Base-by-base conservation (phyloP, 2,329 filamentous ascomycete species). In the Coniochaeta ligniaria region DNA sequence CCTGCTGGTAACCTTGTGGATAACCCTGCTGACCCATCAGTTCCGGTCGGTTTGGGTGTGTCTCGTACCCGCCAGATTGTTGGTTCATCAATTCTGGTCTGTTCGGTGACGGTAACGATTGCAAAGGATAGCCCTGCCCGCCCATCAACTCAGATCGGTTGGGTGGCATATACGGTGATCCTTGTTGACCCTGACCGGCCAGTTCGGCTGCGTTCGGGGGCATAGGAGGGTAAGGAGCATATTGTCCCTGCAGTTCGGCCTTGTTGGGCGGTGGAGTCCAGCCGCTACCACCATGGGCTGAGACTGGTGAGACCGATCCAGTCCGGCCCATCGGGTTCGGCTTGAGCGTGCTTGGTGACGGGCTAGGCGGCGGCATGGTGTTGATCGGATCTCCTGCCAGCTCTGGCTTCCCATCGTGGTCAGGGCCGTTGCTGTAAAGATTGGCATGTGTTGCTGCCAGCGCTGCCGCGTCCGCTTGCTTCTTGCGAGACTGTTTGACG, bases 331-430 rank as follows among this genome's bases (percentile, higher is more conserved):
- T 22, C 59, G 63, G 28, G 56, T 58, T 59, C 45, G 58, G 60
- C 43, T 71, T 68, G 36, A 66, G 63, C 3, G 63, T 64, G 60
- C 70, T 73, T 6, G 67, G 64, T 26, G 66, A 66, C 12, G 71
- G 73, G 60, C 70, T 74, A 20, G 68, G 63, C 1, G 70, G 66
- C 3, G 68, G 68, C 2, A 61, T 50, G 6, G 63, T 59, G 5
- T 50, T 33, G 54, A 70, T 31, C 2, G 62, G 54, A 1, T 60
- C 67, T 1, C 67, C 69, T 7, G 61, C 63, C 11, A 71, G 67
- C 61, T 76, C 74, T 3, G 73, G 67, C 59, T 74, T 75, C 3
- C 73, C 73, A 17, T 47, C 61, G 38, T 59, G 63, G 17, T 41
- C 22, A 6, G 35, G 36, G 12, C 22, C 35, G 33, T 26, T 26